Percentiles rank a stretch among this genome's conserved stretches.
These are phyloP conservation scores for Penicillium ochrochloron DNA, from an alignment of 495 filamentous ascomycete genomes.

Conservation along the genomic window DNA sequence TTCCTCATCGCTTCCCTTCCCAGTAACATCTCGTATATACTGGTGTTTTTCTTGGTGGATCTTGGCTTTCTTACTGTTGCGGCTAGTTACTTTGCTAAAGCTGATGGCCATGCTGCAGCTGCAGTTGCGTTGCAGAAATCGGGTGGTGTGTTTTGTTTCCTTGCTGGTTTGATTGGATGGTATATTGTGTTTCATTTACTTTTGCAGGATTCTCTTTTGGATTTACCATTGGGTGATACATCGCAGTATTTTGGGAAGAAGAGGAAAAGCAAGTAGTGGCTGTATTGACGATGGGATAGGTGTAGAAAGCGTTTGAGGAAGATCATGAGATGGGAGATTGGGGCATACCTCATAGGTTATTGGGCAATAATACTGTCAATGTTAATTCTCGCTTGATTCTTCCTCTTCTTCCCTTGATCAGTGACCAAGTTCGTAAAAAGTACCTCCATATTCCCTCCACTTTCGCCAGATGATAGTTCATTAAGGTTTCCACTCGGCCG, in stretches of 20 bases:
- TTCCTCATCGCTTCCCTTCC: conserved; percentile 52
- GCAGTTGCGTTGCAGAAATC: conserved; percentile 47
- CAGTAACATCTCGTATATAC: conserved; percentile 53
- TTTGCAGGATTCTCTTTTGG: conserved; percentile 47
- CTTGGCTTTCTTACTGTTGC: conserved; percentile 51
- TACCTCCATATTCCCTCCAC: not conserved
- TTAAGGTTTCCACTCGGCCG: not conserved
- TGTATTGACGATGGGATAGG: not conserved
- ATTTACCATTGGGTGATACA: conserved; percentile 53
- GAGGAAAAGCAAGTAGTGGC: conserved; percentile 19
- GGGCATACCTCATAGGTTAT: not conserved
- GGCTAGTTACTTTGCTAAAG: conserved; percentile 49
- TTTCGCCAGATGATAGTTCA: not conserved
- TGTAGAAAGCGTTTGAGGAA: not conserved
- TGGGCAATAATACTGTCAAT: conserved; percentile 8
- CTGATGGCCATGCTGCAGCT: conserved; percentile 43
- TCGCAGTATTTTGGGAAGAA: conserved; percentile 44
- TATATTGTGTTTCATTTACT: conserved; percentile 54
- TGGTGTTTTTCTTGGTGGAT: conserved; percentile 52
- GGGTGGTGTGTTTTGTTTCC: conserved; percentile 52
- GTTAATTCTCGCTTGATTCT: not conserved
- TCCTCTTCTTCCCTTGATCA: not conserved
- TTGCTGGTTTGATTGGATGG: conserved; percentile 53
- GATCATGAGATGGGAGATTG: not conserved
- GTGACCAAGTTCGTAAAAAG: not conserved